A percentile compares a stretch with the other conserved stretches of the same genome.
Conservation (phyloP, 2,329 filamentous ascomycete genomes). For the Penicillium sp. region DNA sequence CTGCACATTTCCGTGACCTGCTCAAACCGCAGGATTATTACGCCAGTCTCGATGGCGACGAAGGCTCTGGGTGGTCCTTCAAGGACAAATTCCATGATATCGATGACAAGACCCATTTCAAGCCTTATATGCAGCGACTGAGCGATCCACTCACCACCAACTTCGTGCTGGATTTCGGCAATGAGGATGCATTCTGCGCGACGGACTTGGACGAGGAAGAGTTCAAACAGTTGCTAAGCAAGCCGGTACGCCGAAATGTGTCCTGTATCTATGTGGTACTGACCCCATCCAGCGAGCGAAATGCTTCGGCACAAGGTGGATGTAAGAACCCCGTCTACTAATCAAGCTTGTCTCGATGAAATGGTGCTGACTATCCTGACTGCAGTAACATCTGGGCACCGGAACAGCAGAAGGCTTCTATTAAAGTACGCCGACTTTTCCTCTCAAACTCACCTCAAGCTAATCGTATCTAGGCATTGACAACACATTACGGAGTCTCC, state of each 20-base stretch:
- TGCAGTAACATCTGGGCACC: slow-evolving; percentile 65
- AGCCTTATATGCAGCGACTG: slow-evolving; percentile 26
- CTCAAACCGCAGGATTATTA: slow-evolving; percentile 30
- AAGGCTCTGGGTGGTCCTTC: slow-evolving; percentile 11
- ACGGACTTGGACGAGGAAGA: slow-evolving; percentile 35
- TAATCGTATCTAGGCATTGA: slow-evolving; percentile 42
- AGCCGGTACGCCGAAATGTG: slow-evolving; percentile 25
- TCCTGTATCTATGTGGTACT: background rate
- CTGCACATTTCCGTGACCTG: slow-evolving; percentile 6
- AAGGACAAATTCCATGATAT: slow-evolving; percentile 34
- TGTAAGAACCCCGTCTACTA: slow-evolving; percentile 45
- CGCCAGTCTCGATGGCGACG: slow-evolving; percentile 20
- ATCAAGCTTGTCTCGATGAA: background rate
- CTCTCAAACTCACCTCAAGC: background rate
- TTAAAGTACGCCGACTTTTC: slow-evolving; percentile 39
- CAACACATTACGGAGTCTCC: slow-evolving; percentile 62
- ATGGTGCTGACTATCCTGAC: slow-evolving; percentile 6
- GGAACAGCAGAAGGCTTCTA: slow-evolving; percentile 52
- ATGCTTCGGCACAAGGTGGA: slow-evolving; percentile 61
- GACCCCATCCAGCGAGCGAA: slow-evolving; percentile 39
- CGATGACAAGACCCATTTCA: slow-evolving; percentile 33
- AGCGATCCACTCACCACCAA: slow-evolving; percentile 32
- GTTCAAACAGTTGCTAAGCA: slow-evolving; percentile 31
- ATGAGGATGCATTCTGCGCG: slow-evolving; percentile 40
- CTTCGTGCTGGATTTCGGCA: slow-evolving; percentile 44